Evolutionary conservation across 2,329 filamentous ascomycete species (phyloP), one percentile per base, ranked within the genome.

Genomic region (Ophiostoma australiae): DNA sequence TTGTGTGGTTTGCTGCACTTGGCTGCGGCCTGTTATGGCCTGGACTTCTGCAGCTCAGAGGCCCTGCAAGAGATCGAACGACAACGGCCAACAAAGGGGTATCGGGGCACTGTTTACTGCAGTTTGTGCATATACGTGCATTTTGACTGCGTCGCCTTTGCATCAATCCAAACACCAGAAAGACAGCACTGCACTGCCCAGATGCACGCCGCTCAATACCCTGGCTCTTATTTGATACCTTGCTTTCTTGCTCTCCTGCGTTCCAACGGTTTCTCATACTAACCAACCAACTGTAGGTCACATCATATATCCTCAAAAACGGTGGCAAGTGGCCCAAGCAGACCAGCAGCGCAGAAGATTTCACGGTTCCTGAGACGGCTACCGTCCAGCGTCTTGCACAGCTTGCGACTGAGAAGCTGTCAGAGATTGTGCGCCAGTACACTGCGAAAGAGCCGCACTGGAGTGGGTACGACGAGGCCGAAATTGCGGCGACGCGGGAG

Each of bases 361-460:
- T 88, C 71, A 76, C 84, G 1, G 77, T 88, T 2, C 90, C 90
- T 2, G 82, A 85, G 15, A 77, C 84, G 35, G 81, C 82, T 68
- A 90, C 86, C 0, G 81, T 93, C 11, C 84, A 90, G 77, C 87
- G 86, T 75, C 83, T 96, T 68, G 90, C 92, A 75, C 86, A 91
- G 77, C 79, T 86, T 72, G 91, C 92, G 31, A 94, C 91, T 0
- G 82, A 84, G 71, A 94, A 93, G 79, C 84, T 96, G 17, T 85
- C 86, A 0, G 91, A 94, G 78, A 94, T 95, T 75, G 87, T 94
- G 73, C 85, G 90, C 72, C 85, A 86, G 73, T 84, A 86, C 77
- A 80, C 83, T 48, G 83, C 85, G 68, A 82, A 85, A 71, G 86
- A 92, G 78, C 84, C 83, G 73, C 85, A 86, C 23, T 93, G 91